A percentile compares a stretch with the other conserved stretches of the same genome.
Evolutionary conservation across 2,329 filamentous ascomycete genomes (phyloP).

Genomic region (Fusarium vanettenii): DNA sequence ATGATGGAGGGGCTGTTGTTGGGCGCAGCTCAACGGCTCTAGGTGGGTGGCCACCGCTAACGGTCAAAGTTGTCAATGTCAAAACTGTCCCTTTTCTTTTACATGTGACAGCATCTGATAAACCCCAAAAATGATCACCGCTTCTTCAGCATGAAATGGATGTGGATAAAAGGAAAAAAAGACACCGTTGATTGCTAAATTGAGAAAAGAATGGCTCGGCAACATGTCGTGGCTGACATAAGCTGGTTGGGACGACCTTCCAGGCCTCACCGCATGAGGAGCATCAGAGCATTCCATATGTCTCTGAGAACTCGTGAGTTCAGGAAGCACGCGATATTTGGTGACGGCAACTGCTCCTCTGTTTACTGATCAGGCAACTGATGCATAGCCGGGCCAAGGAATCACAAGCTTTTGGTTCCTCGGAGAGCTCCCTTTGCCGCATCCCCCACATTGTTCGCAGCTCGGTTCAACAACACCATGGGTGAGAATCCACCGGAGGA

Average conservation of each 20-base stretch:
- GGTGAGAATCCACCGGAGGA: conserved; percentile 54
- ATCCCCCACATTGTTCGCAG: conserved; percentile 1
- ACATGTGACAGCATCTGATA: conserved; percentile 22
- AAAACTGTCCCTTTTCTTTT: neutral
- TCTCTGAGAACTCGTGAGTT: conserved; percentile 14
- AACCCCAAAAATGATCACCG: neutral
- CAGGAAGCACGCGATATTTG: neutral
- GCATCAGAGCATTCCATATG: conserved; percentile 3
- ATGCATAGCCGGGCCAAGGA: neutral
- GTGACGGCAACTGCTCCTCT: neutral
- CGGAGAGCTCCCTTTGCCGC: neutral
- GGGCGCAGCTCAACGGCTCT: neutral
- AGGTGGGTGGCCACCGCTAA: conserved; percentile 1
- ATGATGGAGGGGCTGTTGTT: conserved; percentile 37
- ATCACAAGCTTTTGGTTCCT: neutral
- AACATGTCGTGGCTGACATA: conserved; percentile 31
- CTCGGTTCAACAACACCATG: conserved; percentile 48
- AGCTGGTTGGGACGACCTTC: conserved; percentile 22
- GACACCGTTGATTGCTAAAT: neutral
- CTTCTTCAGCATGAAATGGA: neutral
- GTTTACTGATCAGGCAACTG: neutral
- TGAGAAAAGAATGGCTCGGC: conserved; percentile 10
- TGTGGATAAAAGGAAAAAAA: neutral
- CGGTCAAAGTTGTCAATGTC: neutral
- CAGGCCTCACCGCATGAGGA: conserved; percentile 30